Evolutionary conservation across 164 flowering plant species (phyloP), one percentile per base, ranked within the genome.

Genomic region (Berberis vulgaris): DNA sequence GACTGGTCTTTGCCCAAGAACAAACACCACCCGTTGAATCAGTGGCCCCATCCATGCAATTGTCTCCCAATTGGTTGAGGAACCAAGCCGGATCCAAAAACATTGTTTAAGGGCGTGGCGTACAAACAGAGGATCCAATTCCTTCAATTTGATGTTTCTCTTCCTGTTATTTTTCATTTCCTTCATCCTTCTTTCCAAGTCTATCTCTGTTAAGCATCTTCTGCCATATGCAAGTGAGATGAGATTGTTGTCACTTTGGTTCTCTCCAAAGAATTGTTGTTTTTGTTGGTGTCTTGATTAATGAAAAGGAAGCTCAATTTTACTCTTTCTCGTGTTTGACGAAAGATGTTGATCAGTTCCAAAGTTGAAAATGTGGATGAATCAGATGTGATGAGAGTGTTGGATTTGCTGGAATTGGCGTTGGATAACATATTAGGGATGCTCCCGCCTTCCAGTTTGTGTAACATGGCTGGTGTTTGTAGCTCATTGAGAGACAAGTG

Each of bases 381-480:
- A 49, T 61, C 9, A 1, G 71, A 38, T 8, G 79, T 65, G 72
- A 65, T 26, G 26, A 26, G 84, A 6, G 50, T 94, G 10, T 66
- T 89, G 71, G 97, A 94, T 77, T 79, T 94, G 81, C 99, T 96
- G 52, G 97, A 94, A 40, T 68, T 89, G 72, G 84, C 76, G 9
- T 65, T 94, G 72, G 99, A 94, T 69, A 73, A 81, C 74, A 91
- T 94, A 67, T 85, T 91, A n/a, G 96, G 83, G 61, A 81, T 67
- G 84, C 86, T 94, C 3, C 78, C 93, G 0, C 88, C 99, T 0
- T 70, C 73, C 3, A 88, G 81, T 46, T 84, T 94, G 42, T 80
- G 83, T 60, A 80, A 64, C 53, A 86, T 91, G 93, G 87, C 89
- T 0, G 80, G 80, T 13, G 93, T 91, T 46, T 91, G 96, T 63